Evolutionary conservation across 768 basidiomycete genomes (phyloP), one percentile per base, ranked within the genome.

Genomic region (Lactarius tabidus): DNA sequence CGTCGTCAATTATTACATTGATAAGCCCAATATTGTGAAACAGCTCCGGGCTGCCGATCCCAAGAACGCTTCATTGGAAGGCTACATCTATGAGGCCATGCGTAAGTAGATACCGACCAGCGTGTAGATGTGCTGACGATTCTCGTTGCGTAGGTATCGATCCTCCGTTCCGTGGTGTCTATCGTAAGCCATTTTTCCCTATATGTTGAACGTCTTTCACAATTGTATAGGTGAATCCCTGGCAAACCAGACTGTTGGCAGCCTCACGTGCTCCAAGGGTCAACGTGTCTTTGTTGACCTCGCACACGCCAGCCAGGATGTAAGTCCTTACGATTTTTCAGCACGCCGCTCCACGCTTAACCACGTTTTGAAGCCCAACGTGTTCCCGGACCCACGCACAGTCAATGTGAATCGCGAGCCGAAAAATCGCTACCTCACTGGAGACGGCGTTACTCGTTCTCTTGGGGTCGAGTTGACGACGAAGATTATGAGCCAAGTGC

Each of bases 111-210:
- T n/a, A 6, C 23, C 39, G 17, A 54, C 38, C n/a, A 12, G 38
- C 6, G 20, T 14, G 31, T 43, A 5, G 57, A 52, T 15, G 2
- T 60, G 54, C 62, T 72, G 23, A 70, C 29, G 14, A 35, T 33
- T 35, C 58, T n/a, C 43, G 15, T 23, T 18, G 2, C 59, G 10
- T 59, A 91, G 89, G 91, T 60, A 78, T 90, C 57, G 86, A 88
- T 52, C 89, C 91, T 12, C 82, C 86, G 3, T 86, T 92, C 78
- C 81, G 80, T 60, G 90, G 91, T 61, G 82, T 84, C 36, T 86
- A 82, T 70, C 88, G 88, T 85, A 71, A 68, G 83, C 75, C 31
- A 23, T 66, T 36, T 61, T 48, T 48, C 61, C 35, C 61, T 36
- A 10, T 14, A 57, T 17, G 39, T 54, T 23, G 57, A 12, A 29